These are phyloP conservation scores for Penicillium fimorum DNA, from an alignment of 495 filamentous ascomycete species.

Conservation along the genomic window DNA sequence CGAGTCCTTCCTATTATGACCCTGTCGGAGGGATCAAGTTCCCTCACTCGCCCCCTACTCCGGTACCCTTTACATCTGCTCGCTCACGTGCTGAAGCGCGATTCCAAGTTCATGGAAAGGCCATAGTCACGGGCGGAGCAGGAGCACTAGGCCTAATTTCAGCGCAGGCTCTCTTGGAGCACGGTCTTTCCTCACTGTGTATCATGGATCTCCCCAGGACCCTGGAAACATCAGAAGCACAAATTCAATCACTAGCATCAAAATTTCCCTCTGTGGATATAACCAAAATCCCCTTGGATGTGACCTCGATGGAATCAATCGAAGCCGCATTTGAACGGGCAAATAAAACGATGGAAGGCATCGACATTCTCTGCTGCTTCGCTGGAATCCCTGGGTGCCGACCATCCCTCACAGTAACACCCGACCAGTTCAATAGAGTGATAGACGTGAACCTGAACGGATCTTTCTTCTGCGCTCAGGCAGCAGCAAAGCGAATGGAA, in stretches of 20 bases:
- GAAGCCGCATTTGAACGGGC: constrained; percentile 39
- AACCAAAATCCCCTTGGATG: constrained; percentile 49
- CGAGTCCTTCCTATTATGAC: constrained; percentile 60
- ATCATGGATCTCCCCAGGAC: constrained; percentile 58
- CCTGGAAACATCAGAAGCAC: constrained; percentile 35
- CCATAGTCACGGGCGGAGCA: constrained; percentile 67
- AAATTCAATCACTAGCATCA: constrained; percentile 40
- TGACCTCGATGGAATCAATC: constrained; percentile 56
- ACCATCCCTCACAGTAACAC: constrained; percentile 54
- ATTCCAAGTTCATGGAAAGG: constrained; percentile 63
- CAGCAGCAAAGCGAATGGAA: constrained; percentile 56
- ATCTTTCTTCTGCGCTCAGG: constrained; percentile 66
- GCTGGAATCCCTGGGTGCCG: constrained; percentile 64
- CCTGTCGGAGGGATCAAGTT: constrained; percentile 45
- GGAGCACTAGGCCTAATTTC: constrained; percentile 63
- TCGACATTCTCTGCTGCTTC: constrained; percentile 63
- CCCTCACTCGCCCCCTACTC: constrained; percentile 17
- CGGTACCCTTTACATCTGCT: constrained; percentile 51
- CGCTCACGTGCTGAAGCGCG: constrained; percentile 50
- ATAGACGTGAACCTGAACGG: constrained; percentile 70
- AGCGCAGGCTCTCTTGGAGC: constrained; percentile 66
- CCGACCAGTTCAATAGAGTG: constrained; percentile 55
- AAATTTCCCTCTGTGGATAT: constrained; percentile 57
- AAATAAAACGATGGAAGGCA: constrained; percentile 45
- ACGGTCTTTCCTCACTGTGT: constrained; percentile 58